These are phyloP conservation scores for Sambucus nigra DNA, from an alignment of 129 eudicot species.

Conservation along the genomic window DNA sequence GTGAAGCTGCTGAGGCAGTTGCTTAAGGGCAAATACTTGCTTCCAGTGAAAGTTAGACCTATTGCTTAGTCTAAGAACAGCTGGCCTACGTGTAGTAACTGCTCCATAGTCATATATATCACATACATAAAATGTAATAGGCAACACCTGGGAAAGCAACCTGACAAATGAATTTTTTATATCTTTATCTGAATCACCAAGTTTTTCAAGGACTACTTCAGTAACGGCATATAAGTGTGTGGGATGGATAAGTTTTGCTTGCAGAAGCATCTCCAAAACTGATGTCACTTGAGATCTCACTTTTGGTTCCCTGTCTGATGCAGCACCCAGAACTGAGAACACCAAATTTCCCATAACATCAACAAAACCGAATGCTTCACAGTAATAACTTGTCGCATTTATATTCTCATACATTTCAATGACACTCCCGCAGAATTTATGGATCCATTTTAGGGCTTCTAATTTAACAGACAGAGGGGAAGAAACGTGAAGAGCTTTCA, in stretches of 20 bases:
- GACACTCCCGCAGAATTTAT: slow-evolving; percentile 44
- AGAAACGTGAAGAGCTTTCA: slow-evolving; percentile 48
- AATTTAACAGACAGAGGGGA: slow-evolving; percentile 74
- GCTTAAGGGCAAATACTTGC: slow-evolving; percentile 76
- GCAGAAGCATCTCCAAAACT: slow-evolving; percentile 62
- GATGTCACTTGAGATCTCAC: slow-evolving; percentile 61
- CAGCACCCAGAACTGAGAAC: slow-evolving; percentile 64
- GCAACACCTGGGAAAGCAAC: slow-evolving; percentile 61
- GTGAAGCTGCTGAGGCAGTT: slow-evolving; percentile 82
- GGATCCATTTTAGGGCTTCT: slow-evolving; percentile 78
- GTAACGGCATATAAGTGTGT: slow-evolving; percentile 42
- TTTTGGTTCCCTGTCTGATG: slow-evolving; percentile 85
- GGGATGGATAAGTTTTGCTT: slow-evolving; percentile 61
- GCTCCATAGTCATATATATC: slow-evolving; percentile 48
- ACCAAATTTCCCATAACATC: slow-evolving; percentile 49
- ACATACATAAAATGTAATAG: slow-evolving; percentile 49
- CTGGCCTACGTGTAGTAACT: slow-evolving; percentile 18
- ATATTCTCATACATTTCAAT: slow-evolving; percentile 23
- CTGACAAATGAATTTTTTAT: slow-evolving; percentile 52
- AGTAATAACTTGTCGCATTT: slow-evolving; percentile 27
- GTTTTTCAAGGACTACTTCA: slow-evolving; percentile 73
- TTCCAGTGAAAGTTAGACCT: slow-evolving; percentile 63
- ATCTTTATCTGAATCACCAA: slow-evolving; percentile 79
- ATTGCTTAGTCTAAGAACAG: slow-evolving; percentile 15
- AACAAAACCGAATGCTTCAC: slow-evolving; percentile 34